Evolutionary conservation across 805 yeast genomes (phyloP).

Genomic region (Yamadazyma sp.): DNA sequence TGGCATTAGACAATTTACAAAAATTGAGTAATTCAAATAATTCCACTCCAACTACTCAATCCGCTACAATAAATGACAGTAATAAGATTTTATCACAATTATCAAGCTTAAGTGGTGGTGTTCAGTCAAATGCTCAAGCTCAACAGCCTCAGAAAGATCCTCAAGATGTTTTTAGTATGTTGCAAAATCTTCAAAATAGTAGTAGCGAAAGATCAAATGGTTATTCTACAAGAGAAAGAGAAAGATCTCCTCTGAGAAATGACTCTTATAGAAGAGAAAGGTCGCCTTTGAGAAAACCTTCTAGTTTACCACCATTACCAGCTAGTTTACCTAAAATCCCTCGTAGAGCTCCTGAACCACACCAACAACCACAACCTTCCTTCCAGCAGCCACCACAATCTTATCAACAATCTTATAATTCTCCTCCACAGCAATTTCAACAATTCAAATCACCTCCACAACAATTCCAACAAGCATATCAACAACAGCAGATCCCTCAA

Average conservation of each 20-base stretch:
- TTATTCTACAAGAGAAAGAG: constrained; percentile 50
- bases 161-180: constrained; percentile 5
- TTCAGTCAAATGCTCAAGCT: constrained; percentile 18
- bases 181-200: constrained; percentile 4
- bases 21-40: constrained; percentile 34
- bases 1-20: constrained; percentile 66
- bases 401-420: constrained; percentile 8
- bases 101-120: constrained; percentile 28
- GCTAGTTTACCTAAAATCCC: constrained; percentile 11
- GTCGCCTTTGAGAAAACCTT: constrained; percentile 24
- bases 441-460: constrained; percentile 1
- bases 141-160: constrained; percentile 15
- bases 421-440: constrained; percentile 8
- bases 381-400: constrained; percentile 6
- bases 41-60: constrained; percentile 20
- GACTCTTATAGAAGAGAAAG: constrained; percentile 22
- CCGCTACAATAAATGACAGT: constrained; percentile 11
- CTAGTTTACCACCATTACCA: constrained; percentile 5
- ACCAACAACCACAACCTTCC: constrained; percentile 5
- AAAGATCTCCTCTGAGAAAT: constrained; percentile 47
- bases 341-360: constrained; percentile 6
- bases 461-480: not conserved
- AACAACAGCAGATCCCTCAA: constrained; percentile 1
- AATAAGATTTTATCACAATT: constrained; percentile 42
- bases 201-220: constrained; percentile 13